A percentile compares a stretch with the other conserved stretches of the same genome.
These are phyloP conservation scores for Mrakia frigida DNA, from an alignment of 768 basidiomycete species.

Conservation along the genomic window DNA sequence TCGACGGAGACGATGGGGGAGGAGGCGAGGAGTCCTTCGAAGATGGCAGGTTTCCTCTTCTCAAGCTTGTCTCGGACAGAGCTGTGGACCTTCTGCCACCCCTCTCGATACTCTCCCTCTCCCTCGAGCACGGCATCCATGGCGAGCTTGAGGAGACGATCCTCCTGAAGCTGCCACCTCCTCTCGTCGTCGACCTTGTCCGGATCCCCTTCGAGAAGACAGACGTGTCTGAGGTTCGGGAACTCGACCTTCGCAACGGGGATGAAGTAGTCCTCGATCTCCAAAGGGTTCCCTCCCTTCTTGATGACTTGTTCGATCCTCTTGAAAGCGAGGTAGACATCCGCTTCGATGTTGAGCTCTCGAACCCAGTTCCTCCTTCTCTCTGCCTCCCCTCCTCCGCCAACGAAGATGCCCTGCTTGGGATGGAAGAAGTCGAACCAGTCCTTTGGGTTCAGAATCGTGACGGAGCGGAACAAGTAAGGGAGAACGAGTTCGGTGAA, in stretches of 20 bases:
- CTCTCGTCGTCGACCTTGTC: background rate
- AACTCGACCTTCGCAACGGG: background rate
- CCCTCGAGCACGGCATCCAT: no score
- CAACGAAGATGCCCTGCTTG: background rate
- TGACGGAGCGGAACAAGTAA: background rate
- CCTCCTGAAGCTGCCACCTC: no score
- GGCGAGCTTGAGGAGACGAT: no score
- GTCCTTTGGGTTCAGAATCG: no score
- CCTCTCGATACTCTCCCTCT: no score
- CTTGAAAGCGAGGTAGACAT: background rate
- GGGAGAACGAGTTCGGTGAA: background rate
- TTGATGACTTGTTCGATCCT: background rate
- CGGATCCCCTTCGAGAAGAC: background rate
- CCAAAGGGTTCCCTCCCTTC: background rate
- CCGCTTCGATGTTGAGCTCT: constrained; percentile 1
- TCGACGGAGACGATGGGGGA: no score
- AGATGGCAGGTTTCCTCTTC: background rate
- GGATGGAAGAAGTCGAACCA: background rate
- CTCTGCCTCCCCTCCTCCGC: background rate
- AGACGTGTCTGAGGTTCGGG: background rate
- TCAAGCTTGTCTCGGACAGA: background rate
- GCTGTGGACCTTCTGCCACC: background rate
- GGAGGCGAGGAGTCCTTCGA: no score
- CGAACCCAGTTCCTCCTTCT: background rate
- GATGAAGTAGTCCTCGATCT: background rate